These are phyloP conservation scores for Daldinia loculata DNA, from an alignment of 495 filamentous ascomycete species.

Conservation along the genomic window DNA sequence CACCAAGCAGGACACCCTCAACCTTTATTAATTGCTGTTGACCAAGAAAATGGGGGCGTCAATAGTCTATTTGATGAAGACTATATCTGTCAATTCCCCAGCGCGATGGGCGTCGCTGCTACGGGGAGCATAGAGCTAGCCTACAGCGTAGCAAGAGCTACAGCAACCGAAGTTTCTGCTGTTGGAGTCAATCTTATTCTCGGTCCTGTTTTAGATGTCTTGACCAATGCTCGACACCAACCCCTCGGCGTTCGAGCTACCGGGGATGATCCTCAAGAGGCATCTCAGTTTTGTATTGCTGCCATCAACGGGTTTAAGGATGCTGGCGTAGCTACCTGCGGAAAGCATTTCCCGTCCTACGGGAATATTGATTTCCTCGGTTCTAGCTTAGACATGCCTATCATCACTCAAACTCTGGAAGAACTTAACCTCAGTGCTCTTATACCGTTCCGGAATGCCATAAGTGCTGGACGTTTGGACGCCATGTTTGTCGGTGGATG, in stretches of 20 bases:
- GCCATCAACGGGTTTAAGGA: constrained; percentile 90
- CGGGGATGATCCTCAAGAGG: constrained; percentile 89
- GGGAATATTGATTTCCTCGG: constrained; percentile 92
- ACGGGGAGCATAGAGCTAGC: constrained; percentile 80
- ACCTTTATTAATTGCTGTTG: constrained; percentile 82
- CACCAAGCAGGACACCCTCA: constrained; percentile 86
- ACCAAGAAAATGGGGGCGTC: constrained; percentile 95
- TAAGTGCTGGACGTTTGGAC: constrained; percentile 77
- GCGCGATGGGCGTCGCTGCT: constrained; percentile 88
- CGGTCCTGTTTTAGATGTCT: constrained; percentile 87
- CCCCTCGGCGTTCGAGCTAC: constrained; percentile 83
- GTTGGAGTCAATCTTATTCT: constrained; percentile 92
- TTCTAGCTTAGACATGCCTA: constrained; percentile 84
- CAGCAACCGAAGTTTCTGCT: constrained; percentile 83
- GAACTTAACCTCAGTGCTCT: constrained; percentile 84
- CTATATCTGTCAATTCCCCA: constrained; percentile 89
- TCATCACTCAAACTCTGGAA: constrained; percentile 90
- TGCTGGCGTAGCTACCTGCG: constrained; percentile 82
- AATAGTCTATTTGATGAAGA: constrained; percentile 93
- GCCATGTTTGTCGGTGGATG: constrained; percentile 94
- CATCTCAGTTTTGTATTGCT: constrained; percentile 84
- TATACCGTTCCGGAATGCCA: constrained; percentile 87
- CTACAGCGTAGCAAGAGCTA: constrained; percentile 84
- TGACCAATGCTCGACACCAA: constrained; percentile 88
- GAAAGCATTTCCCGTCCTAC: constrained; percentile 93